Conservation (phyloP, 371 early-diverging fungal genomes). For the Mucor circinelloides region DNA sequence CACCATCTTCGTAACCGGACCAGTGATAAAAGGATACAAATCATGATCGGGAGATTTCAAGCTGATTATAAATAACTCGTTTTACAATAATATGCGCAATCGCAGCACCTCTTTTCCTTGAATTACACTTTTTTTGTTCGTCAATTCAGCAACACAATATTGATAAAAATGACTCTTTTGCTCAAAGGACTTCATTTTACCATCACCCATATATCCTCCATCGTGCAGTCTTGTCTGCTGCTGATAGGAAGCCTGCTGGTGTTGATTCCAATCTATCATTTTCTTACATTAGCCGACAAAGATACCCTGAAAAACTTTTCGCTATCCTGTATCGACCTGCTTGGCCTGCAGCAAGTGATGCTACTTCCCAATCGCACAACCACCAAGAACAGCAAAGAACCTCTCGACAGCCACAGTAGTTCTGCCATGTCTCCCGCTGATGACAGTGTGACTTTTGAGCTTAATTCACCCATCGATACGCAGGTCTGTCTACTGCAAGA, state of each 20-base stretch:
- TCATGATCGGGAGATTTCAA: not conserved
- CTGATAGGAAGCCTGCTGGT: constrained; percentile 1
- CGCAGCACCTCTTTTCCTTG: not conserved
- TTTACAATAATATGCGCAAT: not conserved
- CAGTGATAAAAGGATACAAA: not conserved
- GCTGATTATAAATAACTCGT: not conserved
- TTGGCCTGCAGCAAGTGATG: not conserved
- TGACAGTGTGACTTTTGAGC: constrained; percentile 5
- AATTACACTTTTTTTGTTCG: not conserved
- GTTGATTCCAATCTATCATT: constrained; percentile 9
- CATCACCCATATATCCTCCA: constrained; percentile 5
- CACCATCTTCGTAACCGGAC: not conserved
- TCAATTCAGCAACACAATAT: not conserved
- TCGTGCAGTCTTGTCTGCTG: constrained; percentile 2
- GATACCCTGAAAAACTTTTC: not conserved
- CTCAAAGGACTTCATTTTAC: not conserved
- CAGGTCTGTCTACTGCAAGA: constrained; percentile 5
- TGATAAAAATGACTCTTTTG: not conserved
- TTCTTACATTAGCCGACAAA: not conserved
- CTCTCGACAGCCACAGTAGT: not conserved
- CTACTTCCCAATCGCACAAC: not conserved
- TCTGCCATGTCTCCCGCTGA: not conserved
- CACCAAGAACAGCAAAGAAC: not conserved
- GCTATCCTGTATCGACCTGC: not conserved
- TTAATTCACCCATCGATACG: constrained; percentile 7